A percentile compares a stretch with the other conserved stretches of the same genome.
These are phyloP conservation scores for Lichtheimia hyalospora DNA, from an alignment of 371 early-diverging fungal species.

Conservation along the genomic window DNA sequence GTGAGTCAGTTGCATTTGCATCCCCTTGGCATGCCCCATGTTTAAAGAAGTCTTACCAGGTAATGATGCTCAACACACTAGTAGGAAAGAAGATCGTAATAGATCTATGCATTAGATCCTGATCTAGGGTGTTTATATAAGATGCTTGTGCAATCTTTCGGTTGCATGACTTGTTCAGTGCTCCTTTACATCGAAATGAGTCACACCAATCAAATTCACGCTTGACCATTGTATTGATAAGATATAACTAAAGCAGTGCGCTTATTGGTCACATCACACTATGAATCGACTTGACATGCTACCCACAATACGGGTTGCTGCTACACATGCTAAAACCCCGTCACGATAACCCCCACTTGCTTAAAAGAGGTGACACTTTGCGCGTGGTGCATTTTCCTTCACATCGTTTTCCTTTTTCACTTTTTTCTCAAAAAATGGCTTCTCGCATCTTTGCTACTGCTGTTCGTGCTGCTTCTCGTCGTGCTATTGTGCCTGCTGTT, in stretches of 20 bases:
- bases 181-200: conserved; percentile 30
- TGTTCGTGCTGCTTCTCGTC: conserved; percentile 43
- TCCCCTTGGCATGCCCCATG: too few species aligned
- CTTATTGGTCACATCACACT: conserved; percentile 22
- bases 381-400: conserved; percentile 4
- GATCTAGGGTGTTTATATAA: too few species aligned
- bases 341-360: conserved; percentile 7
- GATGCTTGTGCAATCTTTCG: too few species aligned
- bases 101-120: not conserved
- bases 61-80: too few species aligned
- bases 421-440: conserved; percentile 24
- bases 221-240: conserved; percentile 4
- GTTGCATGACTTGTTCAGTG: too few species aligned
- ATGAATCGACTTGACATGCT: conserved; percentile 16
- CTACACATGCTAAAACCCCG: conserved; percentile 2
- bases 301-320: not conserved
- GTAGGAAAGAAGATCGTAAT: not conserved
- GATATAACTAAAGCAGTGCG: conserved; percentile 10
- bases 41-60: too few species aligned
- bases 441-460: conserved; percentile 44
- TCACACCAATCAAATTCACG: conserved; percentile 46
- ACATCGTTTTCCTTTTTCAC: conserved; percentile 14
- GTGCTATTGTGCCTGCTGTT: conserved; percentile 29
- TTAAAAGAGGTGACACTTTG: conserved; percentile 9
- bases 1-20: conserved; percentile 1